Conservation (phyloP, 208 protist genomes). For the Leishmania tarentolae region DNA sequence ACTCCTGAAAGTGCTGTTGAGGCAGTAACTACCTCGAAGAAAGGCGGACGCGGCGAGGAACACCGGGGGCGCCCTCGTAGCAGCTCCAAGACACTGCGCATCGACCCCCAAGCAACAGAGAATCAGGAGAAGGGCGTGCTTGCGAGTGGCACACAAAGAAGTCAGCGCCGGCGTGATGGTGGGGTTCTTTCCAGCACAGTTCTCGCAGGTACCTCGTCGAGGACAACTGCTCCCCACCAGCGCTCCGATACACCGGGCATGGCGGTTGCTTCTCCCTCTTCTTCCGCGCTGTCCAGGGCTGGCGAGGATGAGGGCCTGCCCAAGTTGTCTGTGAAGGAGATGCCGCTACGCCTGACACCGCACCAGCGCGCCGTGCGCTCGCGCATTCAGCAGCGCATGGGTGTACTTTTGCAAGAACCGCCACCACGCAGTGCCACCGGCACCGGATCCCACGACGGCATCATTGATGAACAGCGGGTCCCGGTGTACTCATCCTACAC, state of each 20-base stretch:
- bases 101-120: not conserved
- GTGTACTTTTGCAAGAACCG: not conserved
- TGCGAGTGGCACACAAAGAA: not conserved
- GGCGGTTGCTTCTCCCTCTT: not conserved
- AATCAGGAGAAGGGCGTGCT: not conserved
- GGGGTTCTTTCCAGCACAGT: not conserved
- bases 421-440: not conserved
- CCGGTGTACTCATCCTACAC: conserved; percentile 39
- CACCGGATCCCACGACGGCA: not conserved
- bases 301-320: not conserved
- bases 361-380: conserved; percentile 24
- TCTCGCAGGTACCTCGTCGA: not conserved
- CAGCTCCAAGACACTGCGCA: conserved; percentile 22
- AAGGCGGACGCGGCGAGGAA: conserved; percentile 17
- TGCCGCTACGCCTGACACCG: conserved; percentile 20
- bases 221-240: conserved; percentile 1
- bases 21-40: conserved; percentile 2
- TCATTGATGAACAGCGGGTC: not conserved
- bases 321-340: not conserved
- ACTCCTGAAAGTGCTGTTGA: not conserved
- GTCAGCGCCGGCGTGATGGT: conserved; percentile 9
- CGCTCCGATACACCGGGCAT: not conserved
- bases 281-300: not conserved
- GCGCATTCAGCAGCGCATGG: conserved; percentile 37
- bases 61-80: conserved; percentile 27